Percentiles rank a stretch among this genome's conserved stretches.
Evolutionary conservation across 1,284 basidiomycete genomes (phyloP).

Genomic region (Puccinia novopanici): DNA sequence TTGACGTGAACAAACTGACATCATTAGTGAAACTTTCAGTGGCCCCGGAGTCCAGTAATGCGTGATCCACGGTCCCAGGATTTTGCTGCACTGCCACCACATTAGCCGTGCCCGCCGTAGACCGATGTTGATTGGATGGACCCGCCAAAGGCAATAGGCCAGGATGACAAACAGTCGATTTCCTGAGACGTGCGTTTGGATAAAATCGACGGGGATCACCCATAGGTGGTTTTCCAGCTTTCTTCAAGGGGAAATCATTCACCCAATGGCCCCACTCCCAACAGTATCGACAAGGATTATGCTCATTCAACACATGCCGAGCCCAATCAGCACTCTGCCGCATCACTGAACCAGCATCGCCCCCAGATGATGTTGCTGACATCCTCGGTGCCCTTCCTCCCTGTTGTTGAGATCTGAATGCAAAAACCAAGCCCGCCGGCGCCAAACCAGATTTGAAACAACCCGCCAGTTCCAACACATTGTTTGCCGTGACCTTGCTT

Average conservation of each 20-base stretch:
- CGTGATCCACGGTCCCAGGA: not conserved
- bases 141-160: not conserved
- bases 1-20: too few relatives aligned
- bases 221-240: not conserved
- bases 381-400: too few relatives aligned
- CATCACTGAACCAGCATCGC: not conserved
- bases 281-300: not conserved
- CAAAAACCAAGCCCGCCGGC: too few relatives aligned
- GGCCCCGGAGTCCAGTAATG: slow-evolving; percentile 1
- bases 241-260: not conserved
- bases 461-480: not conserved
- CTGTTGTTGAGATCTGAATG: too few relatives aligned
- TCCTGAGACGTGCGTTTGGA: not conserved
- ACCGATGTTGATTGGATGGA: not conserved
- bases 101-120: not conserved
- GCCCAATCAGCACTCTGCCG: not conserved
- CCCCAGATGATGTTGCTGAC: too few relatives aligned
- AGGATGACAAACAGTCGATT: not conserved
- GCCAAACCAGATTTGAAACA: too few relatives aligned
- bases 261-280: too few relatives aligned
- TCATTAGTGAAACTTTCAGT: slow-evolving; percentile 2
- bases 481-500: not conserved
- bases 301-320: not conserved
- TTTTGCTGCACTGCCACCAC: not conserved
- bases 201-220: not conserved